These are phyloP conservation scores for Macadamia tetraphylla DNA, from an alignment of 164 flowering plant species.

Conservation along the genomic window DNA sequence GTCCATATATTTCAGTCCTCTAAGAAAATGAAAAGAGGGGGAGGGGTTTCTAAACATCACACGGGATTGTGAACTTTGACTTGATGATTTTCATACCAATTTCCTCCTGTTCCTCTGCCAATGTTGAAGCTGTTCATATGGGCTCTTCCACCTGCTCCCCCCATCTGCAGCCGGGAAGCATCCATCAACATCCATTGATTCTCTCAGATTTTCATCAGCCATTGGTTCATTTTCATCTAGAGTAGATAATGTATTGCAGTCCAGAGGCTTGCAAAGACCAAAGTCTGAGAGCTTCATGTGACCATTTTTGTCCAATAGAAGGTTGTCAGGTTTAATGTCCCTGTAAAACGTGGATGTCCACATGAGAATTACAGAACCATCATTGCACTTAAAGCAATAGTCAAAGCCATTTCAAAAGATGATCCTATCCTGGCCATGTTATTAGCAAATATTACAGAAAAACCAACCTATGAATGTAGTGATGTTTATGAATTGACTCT, in stretches of 20 bases:
- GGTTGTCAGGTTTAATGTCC: conserved; percentile 97
- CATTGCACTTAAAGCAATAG: conserved; percentile 1
- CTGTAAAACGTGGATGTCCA: conserved; percentile 29
- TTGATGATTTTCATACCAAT: conserved; percentile 40
- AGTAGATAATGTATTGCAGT: conserved; percentile 61
- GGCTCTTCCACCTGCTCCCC: conserved; percentile 73
- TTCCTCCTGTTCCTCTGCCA: conserved; percentile 90
- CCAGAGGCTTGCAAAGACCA: conserved; percentile 97
- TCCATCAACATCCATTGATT: conserved; percentile 77
- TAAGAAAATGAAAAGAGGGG: too few species aligned
- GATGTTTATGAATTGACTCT: conserved; percentile 91
- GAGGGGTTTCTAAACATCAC: too few species aligned
- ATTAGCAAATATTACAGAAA: background rate
- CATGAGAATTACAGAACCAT: background rate
- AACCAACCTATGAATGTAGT: conserved; percentile 89
- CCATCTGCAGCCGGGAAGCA: conserved; percentile 29
- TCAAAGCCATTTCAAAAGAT: background rate
- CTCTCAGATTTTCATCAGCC: conserved; percentile 59
- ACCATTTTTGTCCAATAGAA: conserved; percentile 79
- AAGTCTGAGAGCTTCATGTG: conserved; percentile 98
- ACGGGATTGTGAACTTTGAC: too few species aligned
- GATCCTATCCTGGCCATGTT: background rate
- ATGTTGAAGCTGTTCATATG: conserved; percentile 81
- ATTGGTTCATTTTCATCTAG: conserved; percentile 69
- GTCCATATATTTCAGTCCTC: too few species aligned